Evolutionary conservation across 306 rosid species (phyloP).

Genomic region (Prunus armeniaca): DNA sequence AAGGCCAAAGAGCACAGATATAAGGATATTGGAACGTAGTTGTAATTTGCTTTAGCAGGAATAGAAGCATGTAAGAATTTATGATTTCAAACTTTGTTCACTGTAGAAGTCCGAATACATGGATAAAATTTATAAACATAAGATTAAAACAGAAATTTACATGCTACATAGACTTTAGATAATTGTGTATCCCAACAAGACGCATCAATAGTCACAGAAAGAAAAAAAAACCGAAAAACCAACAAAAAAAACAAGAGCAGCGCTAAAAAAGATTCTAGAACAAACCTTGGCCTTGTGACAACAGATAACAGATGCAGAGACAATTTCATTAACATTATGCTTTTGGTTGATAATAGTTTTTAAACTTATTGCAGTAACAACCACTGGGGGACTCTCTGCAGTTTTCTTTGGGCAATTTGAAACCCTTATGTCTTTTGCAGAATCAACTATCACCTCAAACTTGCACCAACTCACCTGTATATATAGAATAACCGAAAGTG

Average conservation of each 20-base stretch:
- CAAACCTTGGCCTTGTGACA: conserved; percentile 88
- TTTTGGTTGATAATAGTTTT: conserved; percentile 72
- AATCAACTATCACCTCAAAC: conserved; percentile 75
- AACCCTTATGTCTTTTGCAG: conserved; percentile 63
- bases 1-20: conserved; percentile 29
- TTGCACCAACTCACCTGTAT: conserved; percentile 98
- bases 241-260: conserved; percentile 13
- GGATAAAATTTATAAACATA: not conserved
- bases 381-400: conserved; percentile 67
- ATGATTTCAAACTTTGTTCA: not conserved
- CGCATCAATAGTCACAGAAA: not conserved
- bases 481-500: conserved; percentile 24
- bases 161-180: not conserved
- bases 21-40: not conserved
- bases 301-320: conserved; percentile 87
- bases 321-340: conserved; percentile 73
- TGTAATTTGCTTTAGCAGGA: not conserved
- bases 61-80: not conserved
- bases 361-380: conserved; percentile 76
- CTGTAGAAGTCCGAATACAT: not conserved
- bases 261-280: conserved; percentile 20
- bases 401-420: conserved; percentile 54
- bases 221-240: conserved; percentile 5
- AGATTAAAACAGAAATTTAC: not conserved
- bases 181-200: not conserved